Evolutionary conservation across 2,329 filamentous ascomycete species (phyloP), one percentile per base, ranked within the genome.

Genomic region (Plenodomus tracheiphilus): DNA sequence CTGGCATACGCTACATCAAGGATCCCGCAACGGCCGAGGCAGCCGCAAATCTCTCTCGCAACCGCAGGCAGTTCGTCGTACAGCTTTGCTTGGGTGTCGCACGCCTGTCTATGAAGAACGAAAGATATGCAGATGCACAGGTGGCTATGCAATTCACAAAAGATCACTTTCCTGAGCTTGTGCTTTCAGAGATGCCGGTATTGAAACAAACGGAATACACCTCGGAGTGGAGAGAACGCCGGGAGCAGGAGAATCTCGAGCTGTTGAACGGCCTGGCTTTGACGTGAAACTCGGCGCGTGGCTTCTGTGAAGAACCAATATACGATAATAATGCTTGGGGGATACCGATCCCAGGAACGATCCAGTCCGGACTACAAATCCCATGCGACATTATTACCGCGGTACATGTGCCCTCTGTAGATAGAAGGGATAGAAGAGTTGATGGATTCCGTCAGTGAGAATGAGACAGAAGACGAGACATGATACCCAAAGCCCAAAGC

Each of bases 71-170:
- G 11, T 65, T 68, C 34, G 21, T 70, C 6, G 65, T 71, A 1
- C 64, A 66, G 19, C 51, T 72, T 6, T 68, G 62, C 38, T 30
- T 71, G 11, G 66, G 59, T 13, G 59, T 65, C 18, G 68, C 69
- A 17, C 65, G 59, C 9, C 60, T 66, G 36, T 47, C 64, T 17
- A 45, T 72, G 10, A 60, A 63, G n/a, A 58, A 68, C 28, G 55
- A 69, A 38, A 58, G 54, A 16, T 65, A 59, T 28, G 42, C 46
- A 3, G 66, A 70, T 35, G 68, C 68, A 11, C 65, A 66, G 32
- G 37, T 53, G 4, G 64, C 59, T 3, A 64, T 72, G 58, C 46
- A 64, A 2, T 69, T 70, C 25, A 53, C 61, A 4, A 64, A 65
- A 43, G 46, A 62, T 11, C 58, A 69, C 40, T 71, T 70, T 35